Conservation (phyloP, 2,329 filamentous ascomycete genomes). For the Pyrenochaeta sp. region DNA sequence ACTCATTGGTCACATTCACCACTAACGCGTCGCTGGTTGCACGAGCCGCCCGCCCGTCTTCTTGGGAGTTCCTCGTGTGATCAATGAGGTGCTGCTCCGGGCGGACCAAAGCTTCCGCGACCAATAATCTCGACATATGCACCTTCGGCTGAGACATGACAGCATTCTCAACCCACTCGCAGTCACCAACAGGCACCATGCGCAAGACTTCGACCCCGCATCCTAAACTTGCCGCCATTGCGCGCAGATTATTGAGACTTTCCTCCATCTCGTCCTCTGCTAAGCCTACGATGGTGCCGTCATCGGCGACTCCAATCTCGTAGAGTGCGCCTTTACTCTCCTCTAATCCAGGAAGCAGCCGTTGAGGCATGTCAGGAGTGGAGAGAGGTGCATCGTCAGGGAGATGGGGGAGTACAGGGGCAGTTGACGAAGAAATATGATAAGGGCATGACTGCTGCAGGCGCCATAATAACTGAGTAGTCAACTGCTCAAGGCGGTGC, state of each 20-base stretch:
- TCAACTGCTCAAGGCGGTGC: constrained; percentile 86
- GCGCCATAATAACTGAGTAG: constrained; percentile 93
- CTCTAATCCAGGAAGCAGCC: constrained; percentile 77
- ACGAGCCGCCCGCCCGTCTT: constrained; percentile 1
- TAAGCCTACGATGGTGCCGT: constrained; percentile 88
- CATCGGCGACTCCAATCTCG: constrained; percentile 95
- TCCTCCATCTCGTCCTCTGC: constrained; percentile 92
- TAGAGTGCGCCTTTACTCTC: constrained; percentile 94
- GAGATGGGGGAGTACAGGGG: constrained; percentile 77
- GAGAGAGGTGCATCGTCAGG: constrained; percentile 74
- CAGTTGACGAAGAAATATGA: constrained; percentile 79
- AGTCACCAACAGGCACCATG: constrained; percentile 84
- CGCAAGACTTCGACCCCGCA: constrained; percentile 84
- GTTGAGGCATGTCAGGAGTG: constrained; percentile 61
- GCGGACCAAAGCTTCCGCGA: constrained; percentile 88
- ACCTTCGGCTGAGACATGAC: constrained; percentile 31
- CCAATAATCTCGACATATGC: constrained; percentile 70
- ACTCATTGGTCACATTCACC: constrained; percentile 4
- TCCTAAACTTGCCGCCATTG: constrained; percentile 92
- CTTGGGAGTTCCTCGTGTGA: constrained; percentile 18
- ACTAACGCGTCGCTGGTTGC: not conserved
- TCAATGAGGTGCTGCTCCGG: constrained; percentile 58
- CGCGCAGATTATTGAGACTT: constrained; percentile 81
- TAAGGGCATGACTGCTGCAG: constrained; percentile 94
- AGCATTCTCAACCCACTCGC: constrained; percentile 72